Evolutionary conservation across 2,329 filamentous ascomycete genomes (phyloP), one percentile per base, ranked within the genome.

Genomic region (Trichophyton verrucosum): DNA sequence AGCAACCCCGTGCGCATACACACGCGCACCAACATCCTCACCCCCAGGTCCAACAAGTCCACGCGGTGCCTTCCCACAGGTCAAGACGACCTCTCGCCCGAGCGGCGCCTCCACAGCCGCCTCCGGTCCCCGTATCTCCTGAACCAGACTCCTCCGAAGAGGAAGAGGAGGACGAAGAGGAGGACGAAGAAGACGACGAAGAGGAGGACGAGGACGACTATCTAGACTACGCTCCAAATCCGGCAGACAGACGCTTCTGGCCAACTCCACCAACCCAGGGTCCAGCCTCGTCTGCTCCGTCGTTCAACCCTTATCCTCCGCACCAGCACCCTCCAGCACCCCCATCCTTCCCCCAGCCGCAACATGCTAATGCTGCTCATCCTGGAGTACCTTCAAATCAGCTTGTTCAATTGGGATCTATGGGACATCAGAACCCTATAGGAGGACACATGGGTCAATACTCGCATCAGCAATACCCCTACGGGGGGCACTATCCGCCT

Each of bases 201-300:
- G 55, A 44, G 30, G 55, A 76, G 86, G 49, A 53, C 49, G 78
- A 78, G 20, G 84, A 88, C 24, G 84, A 88, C n/a, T 86, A 81
- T 69, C 73, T 76, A 64, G 64, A 72, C 68, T 77, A 79, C 76
- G 73, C 73, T 63, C 73, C 68, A 57, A 65, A 67, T 15, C 67
- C 71, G 58, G 71, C 68, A 24, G 74, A 73, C 4, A 68, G 69
- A 42, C 68, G 68, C 51, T 64, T 66, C 51, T 75, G 73, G 72
- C 57, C 66, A 17, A 65, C 67, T 4, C 71, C 69, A 22, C 67
- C 65, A 22, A 63, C 67, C 49, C 62, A 63, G 49, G 67, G 70
- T n/a, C 77, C 77, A 64, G 65, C 73, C 15, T 72, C 70, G 24
- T 76, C 73, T 63, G 65, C 71, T 47, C 74, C 75, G 7, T 76